Evolutionary conservation across 495 filamentous ascomycete species (phyloP).

Genomic region (Annulohypoxylon stygium): DNA sequence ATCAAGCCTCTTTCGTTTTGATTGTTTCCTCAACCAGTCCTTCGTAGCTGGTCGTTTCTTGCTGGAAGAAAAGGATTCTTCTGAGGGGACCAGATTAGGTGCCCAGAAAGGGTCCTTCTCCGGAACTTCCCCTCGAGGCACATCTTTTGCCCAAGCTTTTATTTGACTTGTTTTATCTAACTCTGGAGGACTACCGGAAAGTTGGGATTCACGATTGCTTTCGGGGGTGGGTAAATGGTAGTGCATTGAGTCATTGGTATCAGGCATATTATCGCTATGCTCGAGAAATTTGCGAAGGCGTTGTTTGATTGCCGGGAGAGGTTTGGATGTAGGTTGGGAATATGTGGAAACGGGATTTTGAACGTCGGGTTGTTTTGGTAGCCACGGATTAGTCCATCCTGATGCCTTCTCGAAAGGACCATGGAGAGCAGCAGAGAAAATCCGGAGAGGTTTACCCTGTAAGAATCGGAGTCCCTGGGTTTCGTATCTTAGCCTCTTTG

Average conservation of each 20-base stretch:
- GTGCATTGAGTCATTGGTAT: conserved; percentile 35
- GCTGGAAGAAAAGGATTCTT: background rate
- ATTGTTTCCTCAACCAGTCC: conserved; percentile 45
- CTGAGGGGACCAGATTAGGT: conserved; percentile 15
- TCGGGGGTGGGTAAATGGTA: conserved; percentile 50
- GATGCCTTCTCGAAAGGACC: conserved; percentile 70
- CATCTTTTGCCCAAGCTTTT: conserved; percentile 44
- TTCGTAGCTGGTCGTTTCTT: conserved; percentile 42
- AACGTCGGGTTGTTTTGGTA: conserved; percentile 42
- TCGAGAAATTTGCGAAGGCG: conserved; percentile 3
- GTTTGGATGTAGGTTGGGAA: conserved; percentile 15
- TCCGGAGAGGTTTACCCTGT: conserved; percentile 66
- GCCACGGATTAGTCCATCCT: conserved; percentile 77
- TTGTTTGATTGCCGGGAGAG: conserved; percentile 8
- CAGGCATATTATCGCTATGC: conserved; percentile 27
- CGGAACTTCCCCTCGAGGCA: conserved; percentile 16
- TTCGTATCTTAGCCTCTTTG: conserved; percentile 70
- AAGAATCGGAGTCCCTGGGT: conserved; percentile 70
- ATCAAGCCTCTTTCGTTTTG: conserved; percentile 41
- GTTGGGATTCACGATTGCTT: conserved; percentile 41
- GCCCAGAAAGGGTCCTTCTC: conserved; percentile 51
- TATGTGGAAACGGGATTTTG: conserved; percentile 23
- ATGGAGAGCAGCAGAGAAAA: conserved; percentile 71
- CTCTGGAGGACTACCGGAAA: conserved; percentile 9
- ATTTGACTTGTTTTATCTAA: conserved; percentile 39